Evolutionary conservation across 2,329 filamentous ascomycete species (phyloP).

Genomic region (Neofusicoccum sp.): DNA sequence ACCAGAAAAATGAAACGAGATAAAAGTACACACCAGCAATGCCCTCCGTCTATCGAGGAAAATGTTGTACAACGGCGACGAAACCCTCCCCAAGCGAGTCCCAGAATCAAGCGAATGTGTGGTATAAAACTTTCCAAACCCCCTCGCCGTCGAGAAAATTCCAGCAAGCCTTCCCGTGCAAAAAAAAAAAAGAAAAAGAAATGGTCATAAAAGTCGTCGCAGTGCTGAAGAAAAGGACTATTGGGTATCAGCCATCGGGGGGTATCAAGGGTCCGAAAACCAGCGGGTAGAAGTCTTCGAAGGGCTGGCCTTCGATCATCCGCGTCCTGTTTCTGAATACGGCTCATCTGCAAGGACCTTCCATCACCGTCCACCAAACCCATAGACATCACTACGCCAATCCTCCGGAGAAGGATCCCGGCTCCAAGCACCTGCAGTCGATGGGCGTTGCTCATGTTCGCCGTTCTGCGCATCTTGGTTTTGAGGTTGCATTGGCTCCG

Average conservation of each 20-base stretch:
- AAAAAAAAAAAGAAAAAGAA: neutral
- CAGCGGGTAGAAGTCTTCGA: neutral
- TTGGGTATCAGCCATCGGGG: constrained; percentile 6
- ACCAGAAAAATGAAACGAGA: too few species aligned
- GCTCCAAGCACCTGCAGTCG: neutral
- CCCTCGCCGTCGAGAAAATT: neutral
- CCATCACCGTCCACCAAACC: neutral
- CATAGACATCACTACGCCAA: neutral
- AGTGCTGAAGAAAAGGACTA: neutral
- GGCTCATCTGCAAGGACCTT: neutral
- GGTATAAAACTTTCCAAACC: neutral
- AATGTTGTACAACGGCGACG: neutral
- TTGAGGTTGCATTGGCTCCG: constrained; percentile 3
- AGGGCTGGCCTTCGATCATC: too few species aligned
- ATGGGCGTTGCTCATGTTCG: neutral
- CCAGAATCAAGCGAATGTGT: neutral
- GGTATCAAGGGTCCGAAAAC: constrained; percentile 12
- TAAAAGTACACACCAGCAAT: too few species aligned
- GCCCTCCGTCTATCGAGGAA: neutral
- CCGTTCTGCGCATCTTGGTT: neutral
- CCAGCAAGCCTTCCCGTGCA: neutral
- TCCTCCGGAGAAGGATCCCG: neutral
- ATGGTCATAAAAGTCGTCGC: neutral
- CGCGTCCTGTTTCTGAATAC: neutral
- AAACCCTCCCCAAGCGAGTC: neutral